Base-by-base conservation (phyloP, 495 filamentous ascomycete species). In the Tuber umbilicatum region DNA sequence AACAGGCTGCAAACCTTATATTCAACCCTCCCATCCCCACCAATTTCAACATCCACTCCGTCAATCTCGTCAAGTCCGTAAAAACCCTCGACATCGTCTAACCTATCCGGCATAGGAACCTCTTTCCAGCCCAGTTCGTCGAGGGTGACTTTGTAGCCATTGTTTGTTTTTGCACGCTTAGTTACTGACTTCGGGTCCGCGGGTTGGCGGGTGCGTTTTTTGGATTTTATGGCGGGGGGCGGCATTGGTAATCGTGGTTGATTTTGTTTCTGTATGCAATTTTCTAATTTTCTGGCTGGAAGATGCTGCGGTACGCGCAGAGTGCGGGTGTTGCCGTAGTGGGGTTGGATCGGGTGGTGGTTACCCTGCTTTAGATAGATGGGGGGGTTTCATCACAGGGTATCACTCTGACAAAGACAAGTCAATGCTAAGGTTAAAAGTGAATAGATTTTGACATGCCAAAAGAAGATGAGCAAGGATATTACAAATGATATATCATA, bases 31-130 rank as follows among this genome's bases (percentile, higher is more conserved):
- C 85, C 86, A 45, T 84, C 78, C 45, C 85, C 86, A 23, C 84
- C 79, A 5, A 83, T 84, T 71, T 90, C 86, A 31, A 99, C 86
- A 41, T 97, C 93, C 0, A 98, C 92, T 67, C 91, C 93, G 12
- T 96, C 92, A 68, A 97, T 89, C 80, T 98, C 95, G 77, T 99
- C 94, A 55, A 99, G 83, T 0, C 95, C 94, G 83, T 90, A 97
- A 83, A 99, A 97, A 0, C 96, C 95, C 77, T 93, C 93, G n/a
- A 91, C 92, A 86, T 98, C 92, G 64, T 95, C 92, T 75, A 97
- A 86, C 78, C 90, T 90, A 82, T 97, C 93, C 7, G 94, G 94
- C 72, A 97, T 86, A 37, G 89, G 83, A 23, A 97, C 93, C 74
- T 90, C 87, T 77, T 89, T 90, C 95, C 95, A 99, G 84, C 86